Evolutionary conservation across 306 rosid genomes (phyloP).

Genomic region (Lathyrus sativus): DNA sequence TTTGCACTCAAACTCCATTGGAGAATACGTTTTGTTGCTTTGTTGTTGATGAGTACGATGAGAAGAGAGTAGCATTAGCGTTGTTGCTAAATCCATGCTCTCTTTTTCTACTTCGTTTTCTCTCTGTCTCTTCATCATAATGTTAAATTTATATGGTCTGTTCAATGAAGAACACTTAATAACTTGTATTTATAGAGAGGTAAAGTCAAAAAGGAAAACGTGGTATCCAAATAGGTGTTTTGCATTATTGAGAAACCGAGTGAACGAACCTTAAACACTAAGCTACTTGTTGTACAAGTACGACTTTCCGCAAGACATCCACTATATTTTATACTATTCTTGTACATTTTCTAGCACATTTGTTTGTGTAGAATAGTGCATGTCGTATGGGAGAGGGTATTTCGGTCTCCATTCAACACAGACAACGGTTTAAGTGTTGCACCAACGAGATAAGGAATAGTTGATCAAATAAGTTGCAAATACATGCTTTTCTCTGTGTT

Average conservation of each 20-base stretch:
- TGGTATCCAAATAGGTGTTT: neutral
- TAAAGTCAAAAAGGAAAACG: conserved; percentile 11
- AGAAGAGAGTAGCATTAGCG: conserved; percentile 30
- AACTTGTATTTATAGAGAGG: conserved; percentile 33
- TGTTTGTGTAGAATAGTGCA: neutral
- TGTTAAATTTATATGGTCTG: neutral
- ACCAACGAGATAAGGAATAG: too few species aligned
- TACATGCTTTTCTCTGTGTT: too few species aligned
- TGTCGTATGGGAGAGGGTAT: neutral
- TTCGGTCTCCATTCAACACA: neutral
- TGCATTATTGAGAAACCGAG: too few species aligned
- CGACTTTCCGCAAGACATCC: conserved; percentile 30
- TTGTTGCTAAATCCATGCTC: conserved; percentile 34
- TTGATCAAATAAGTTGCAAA: too few species aligned
- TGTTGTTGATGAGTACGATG: neutral
- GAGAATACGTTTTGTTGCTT: neutral
- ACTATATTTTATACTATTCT: neutral
- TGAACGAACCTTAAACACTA: neutral
- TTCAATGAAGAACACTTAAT: neutral
- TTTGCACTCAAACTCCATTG: conserved; percentile 41
- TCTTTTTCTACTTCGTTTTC: conserved; percentile 25
- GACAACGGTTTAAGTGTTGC: too few species aligned
- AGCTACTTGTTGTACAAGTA: conserved; percentile 14
- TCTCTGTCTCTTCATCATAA: conserved; percentile 49
- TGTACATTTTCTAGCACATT: neutral